A percentile compares a stretch with the other conserved stretches of the same genome.
Conservation (phyloP, 768 basidiomycete species). For the Clitopilus hobsonii region DNA sequence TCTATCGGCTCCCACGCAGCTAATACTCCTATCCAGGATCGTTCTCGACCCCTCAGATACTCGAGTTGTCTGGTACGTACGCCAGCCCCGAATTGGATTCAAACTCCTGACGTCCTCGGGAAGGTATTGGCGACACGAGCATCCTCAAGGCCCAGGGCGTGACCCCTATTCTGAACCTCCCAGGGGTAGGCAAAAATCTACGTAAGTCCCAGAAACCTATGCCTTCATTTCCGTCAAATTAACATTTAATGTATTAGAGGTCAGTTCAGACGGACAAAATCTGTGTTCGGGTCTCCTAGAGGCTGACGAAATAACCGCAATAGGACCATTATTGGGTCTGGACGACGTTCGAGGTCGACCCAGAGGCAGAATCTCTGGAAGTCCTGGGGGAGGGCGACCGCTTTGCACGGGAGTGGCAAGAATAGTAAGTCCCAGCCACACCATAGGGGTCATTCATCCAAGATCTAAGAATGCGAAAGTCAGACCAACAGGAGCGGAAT, state of each 20-base stretch:
- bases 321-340: neutral
- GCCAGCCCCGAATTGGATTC: neutral
- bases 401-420: neutral
- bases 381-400: neutral
- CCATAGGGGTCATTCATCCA: neutral
- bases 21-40: neutral
- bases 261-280: neutral
- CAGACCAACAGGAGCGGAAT: neutral
- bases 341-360: neutral
- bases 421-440: neutral
- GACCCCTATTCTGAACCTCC: conserved; percentile 3
- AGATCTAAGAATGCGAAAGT: neutral
- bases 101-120: neutral
- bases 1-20: neutral
- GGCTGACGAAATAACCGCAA: neutral
- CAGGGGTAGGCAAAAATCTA: conserved; percentile 10
- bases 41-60: conserved; percentile 8
- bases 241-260: conserved; percentile 10
- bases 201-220: conserved; percentile 2
- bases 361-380: neutral
- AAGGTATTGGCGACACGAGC: conserved; percentile 7
- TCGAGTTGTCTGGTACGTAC: conserved; percentile 11
- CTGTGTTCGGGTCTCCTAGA: neutral
- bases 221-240: neutral
- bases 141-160: conserved; percentile 4